Evolutionary conservation across 805 yeast genomes (phyloP).

Genomic region (Wickerhamiella vanderwaltii): DNA sequence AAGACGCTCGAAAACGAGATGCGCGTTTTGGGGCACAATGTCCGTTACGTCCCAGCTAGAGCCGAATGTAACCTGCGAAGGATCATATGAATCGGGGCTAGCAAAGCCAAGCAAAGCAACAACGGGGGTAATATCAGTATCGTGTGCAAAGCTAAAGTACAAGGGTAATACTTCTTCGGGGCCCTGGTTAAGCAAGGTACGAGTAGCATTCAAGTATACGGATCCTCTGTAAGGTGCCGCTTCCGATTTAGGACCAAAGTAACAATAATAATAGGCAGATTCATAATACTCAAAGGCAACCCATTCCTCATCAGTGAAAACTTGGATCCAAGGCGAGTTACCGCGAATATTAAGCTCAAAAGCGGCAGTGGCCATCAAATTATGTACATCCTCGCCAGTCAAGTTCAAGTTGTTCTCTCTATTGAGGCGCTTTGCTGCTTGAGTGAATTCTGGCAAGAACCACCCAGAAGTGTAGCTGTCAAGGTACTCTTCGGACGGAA

Average conservation of each 20-base stretch:
- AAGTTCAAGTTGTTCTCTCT: conserved; percentile 26
- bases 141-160: conserved; percentile 43
- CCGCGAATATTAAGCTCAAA: conserved; percentile 42
- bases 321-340: conserved; percentile 31
- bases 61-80: conserved; percentile 33
- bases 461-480: conserved; percentile 10
- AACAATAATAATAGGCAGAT: conserved; percentile 22
- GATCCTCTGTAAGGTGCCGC: conserved; percentile 31
- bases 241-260: conserved; percentile 25
- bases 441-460: conserved; percentile 15
- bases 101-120: conserved; percentile 40
- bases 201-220: conserved; percentile 38
- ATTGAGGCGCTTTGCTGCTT: conserved; percentile 21
- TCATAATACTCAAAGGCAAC: conserved; percentile 21
- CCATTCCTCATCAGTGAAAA: conserved; percentile 24
- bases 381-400: conserved; percentile 31
- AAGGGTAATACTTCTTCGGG: conserved; percentile 29
- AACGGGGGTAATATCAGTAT: conserved; percentile 42
- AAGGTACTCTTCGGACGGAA: conserved; percentile 5
- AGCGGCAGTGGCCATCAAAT: conserved; percentile 37
- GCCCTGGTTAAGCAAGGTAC: conserved; percentile 34
- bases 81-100: conserved; percentile 31
- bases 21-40: conserved; percentile 25
- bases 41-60: conserved; percentile 38
- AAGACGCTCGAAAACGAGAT: conserved; percentile 26